Evolutionary conservation across 345 rosid genomes (phyloP).

Genomic region (Ricinus communis): DNA sequence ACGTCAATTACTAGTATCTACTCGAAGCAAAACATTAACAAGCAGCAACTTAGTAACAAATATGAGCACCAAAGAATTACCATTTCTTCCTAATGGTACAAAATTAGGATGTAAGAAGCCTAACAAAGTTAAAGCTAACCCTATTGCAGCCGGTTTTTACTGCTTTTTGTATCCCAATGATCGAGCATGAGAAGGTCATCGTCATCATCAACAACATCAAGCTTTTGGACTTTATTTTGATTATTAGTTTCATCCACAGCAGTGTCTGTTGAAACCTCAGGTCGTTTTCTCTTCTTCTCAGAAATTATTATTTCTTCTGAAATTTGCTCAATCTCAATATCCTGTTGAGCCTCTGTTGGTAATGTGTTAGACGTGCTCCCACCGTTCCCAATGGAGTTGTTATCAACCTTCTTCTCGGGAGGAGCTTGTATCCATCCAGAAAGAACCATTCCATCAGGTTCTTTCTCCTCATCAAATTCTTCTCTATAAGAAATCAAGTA

Average conservation of each 20-base stretch:
- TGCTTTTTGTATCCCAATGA: slow-evolving; percentile 35
- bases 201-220: slow-evolving; percentile 59
- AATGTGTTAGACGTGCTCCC: slow-evolving; percentile 51
- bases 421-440: slow-evolving; percentile 80
- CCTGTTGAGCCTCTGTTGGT: slow-evolving; percentile 26
- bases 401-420: slow-evolving; percentile 36
- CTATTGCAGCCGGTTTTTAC: slow-evolving; percentile 56
- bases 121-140: slow-evolving; percentile 11
- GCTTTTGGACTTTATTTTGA: slow-evolving; percentile 44
- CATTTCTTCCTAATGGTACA: slow-evolving; percentile 43
- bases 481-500: slow-evolving; percentile 47
- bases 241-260: slow-evolving; percentile 31
- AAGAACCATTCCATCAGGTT: slow-evolving; percentile 95
- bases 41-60: slow-evolving; percentile 14
- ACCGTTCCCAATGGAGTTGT: slow-evolving; percentile 46
- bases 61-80: slow-evolving; percentile 48
- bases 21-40: slow-evolving; percentile 5
- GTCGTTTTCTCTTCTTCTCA: slow-evolving; percentile 59
- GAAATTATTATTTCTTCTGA: slow-evolving; percentile 34
- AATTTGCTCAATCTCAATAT: slow-evolving; percentile 32
- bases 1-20: slow-evolving; percentile 11
- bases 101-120: slow-evolving; percentile 45
- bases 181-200: slow-evolving; percentile 50
- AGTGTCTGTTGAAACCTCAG: slow-evolving; percentile 23
- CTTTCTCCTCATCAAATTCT: slow-evolving; percentile 91